Percentiles rank a stretch among this genome's conserved stretches.
phyloP scores from a whole-genome alignment of 208 protist species.

The Trypanosoma avium region DNA sequence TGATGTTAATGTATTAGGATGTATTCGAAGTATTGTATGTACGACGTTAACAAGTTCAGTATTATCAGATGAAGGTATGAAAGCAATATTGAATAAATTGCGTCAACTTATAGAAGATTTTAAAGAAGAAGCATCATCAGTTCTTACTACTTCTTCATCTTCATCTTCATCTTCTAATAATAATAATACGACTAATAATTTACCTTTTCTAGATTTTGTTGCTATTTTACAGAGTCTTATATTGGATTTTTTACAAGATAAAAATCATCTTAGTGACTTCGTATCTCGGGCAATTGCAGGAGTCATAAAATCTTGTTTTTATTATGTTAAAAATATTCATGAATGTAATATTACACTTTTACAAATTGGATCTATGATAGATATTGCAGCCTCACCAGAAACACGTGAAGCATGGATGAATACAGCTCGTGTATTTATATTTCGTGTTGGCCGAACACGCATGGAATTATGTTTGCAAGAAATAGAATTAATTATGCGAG shows the following conservation, averaged over 20 bases:
- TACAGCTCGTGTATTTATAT: conserved; percentile 26
- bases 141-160: not conserved
- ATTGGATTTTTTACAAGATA: not conserved
- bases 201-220: not conserved
- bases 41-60: no score
- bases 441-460: not conserved
- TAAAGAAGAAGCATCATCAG: not conserved
- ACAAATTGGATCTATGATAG: conserved; percentile 35
- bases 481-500: conserved; percentile 22
- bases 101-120: not conserved
- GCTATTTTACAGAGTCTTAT: not conserved
- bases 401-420: conserved; percentile 37
- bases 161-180: not conserved
- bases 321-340: no score
- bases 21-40: no score
- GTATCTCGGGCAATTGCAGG: conserved; percentile 6
- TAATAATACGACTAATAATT: no score
- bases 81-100: not conserved
- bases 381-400: conserved; percentile 30
- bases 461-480: not conserved
- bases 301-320: not conserved
- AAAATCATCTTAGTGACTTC: not conserved
- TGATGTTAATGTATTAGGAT: no score
- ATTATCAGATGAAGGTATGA: not conserved
- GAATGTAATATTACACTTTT: conserved; percentile 6